Evolutionary conservation across 345 rosid genomes (phyloP), one percentile per base, ranked within the genome.

Genomic region (Raphanus raphanistrum): DNA sequence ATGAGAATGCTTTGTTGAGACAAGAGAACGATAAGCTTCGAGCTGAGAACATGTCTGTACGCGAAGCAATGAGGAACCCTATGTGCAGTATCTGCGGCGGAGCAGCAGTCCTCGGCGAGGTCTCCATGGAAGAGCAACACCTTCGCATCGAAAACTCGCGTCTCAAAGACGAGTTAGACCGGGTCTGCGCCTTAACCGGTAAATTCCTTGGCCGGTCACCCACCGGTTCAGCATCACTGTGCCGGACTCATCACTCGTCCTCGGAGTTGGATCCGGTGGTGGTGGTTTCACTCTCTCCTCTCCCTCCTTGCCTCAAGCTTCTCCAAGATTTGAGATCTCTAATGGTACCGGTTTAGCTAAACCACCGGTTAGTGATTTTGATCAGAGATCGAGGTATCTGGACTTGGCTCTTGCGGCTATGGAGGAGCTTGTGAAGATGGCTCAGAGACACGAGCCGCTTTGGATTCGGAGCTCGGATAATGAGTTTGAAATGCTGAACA

Each of bases 1-100:
- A 52, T 52, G 59, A 52, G 26, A 52, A 52, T 52, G 59, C 59
- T 52, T 52, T 52, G 26, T 52, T 52, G 9, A 52, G 59, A 7
- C 59, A 52, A 52, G 59, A 52, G 25, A 52, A 52, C 26, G 59
- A 52, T 2, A 52, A 52, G 59, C 59, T 52, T 16, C 59, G 59
- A 16, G 25, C 59, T 6, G 59, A 52, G 59, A 52, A 52, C 26
- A 52, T 52, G 59, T 52, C 59, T 0, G 59, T 52, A 52, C 59
- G 97, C 13, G 96, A 93, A 55, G 95, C 97, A 0, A 89, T 96
- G 98, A 84, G 94, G 69, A 93, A 86, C 78, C 97, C 97, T 48
- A 89, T 89, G 58, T 96, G 99, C 73, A 82, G 84, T 50, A 91
- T 86, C 85, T 96, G 99, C 38, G 97, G 99, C 2, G 93, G 93